Evolutionary conservation across 495 filamentous ascomycete species (phyloP).

Genomic region (Neurospora hispaniola): DNA sequence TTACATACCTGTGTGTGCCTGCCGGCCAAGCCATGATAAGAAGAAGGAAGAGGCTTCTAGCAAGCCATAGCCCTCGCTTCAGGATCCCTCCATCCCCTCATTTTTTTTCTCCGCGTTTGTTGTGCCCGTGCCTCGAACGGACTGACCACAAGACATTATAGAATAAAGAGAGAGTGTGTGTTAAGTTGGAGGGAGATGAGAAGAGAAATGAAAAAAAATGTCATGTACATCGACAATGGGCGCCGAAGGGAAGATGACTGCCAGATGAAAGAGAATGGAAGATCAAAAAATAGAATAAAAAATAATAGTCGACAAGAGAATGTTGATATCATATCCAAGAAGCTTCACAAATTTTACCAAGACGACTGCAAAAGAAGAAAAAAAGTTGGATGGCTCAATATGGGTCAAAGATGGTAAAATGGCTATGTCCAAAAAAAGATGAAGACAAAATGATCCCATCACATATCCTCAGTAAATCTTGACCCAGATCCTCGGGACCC

Average conservation of each 20-base stretch:
- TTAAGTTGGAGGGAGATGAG: neutral
- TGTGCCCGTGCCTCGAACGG: neutral
- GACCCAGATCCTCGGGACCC: slow-evolving; percentile 36
- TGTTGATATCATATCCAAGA: neutral
- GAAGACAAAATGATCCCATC: slow-evolving; percentile 9
- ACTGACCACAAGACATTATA: neutral
- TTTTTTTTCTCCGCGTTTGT: neutral
- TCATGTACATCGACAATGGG: neutral
- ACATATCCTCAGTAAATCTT: slow-evolving; percentile 44
- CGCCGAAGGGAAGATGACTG: neutral
- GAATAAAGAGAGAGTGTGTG: neutral
- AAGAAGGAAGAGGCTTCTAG: neutral
- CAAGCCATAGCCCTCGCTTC: neutral
- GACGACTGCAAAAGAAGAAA: neutral
- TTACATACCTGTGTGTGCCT: neutral
- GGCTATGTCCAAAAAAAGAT: neutral
- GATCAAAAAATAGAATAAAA: neutral
- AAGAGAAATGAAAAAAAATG: neutral
- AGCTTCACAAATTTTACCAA: neutral
- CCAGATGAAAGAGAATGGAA: neutral
- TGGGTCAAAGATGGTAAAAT: neutral
- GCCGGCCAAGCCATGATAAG: neutral
- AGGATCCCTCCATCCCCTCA: neutral
- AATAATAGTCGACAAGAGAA: neutral
- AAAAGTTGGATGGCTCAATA: neutral